Base-by-base conservation (phyloP, 2,329 filamentous ascomycete genomes). In the Emmonsiellopsis sp. region DNA sequence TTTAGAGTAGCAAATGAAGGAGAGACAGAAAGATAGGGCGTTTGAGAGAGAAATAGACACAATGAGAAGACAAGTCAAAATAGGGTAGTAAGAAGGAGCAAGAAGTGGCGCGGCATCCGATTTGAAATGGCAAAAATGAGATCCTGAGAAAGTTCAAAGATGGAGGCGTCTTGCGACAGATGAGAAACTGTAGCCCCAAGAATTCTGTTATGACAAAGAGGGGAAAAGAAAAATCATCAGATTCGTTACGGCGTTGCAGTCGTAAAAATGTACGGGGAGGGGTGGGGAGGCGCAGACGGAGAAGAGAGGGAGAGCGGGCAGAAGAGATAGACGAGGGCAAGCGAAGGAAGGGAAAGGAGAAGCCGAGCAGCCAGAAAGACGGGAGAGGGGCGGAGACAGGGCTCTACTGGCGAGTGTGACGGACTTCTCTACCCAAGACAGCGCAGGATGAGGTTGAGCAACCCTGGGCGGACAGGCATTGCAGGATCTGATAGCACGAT, bases 191-290 rank as follows among this genome's bases (percentile, higher is more conserved):
- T 42, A 51, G 16, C n/a, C 15, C 49, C 47, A 41, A 49, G 44
- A 48, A 48, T 53, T 47, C 52, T 47, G 34, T 53, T 50, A 48
- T 38, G 46, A 52, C 15, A 38, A 50, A 47, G 41, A 30, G 40
- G 45, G 52, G 46, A 47, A 52, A 51, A 49, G 52, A 43, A 50
- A 54, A 56, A 54, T 49, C 54, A 52, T 71, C 63, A 67, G 59
- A 63, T 61, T 71, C 69, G 63, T 71, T 66, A 71, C 38, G 51
- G 53, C 55, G 46, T 57, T 52, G 42, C 50, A 68, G 61, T 70
- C 68, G 65, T 71, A 61, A 68, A 63, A 56, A 55, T 41, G 47
- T 53, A 62, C 52, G 51, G 57, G 55, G 58, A 59, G 48, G 50
- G 54, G 59, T 11, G 60, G 50, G 56, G 58, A 41, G 54, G 50